Evolutionary conservation across 1,284 basidiomycete species (phyloP), one percentile per base, ranked within the genome.

Genomic region (Microbotryum scabiosae): DNA sequence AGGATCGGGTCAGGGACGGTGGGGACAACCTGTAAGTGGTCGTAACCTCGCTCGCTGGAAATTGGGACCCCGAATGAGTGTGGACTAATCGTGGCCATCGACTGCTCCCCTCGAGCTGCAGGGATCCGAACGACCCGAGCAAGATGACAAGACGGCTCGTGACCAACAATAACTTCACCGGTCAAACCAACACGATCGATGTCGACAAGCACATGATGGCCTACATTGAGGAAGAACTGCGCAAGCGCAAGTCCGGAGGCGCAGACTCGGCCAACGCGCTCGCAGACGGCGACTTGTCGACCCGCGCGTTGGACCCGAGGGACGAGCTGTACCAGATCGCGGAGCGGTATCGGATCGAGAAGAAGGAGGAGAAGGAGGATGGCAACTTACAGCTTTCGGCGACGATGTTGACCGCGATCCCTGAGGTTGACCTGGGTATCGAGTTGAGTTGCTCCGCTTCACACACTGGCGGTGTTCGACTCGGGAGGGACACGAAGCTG

Each of bases 171-270:
- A 96, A 97, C 77, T 97, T 98, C 74, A 97, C 94, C 0, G 87
- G 90, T 65, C 93, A 97, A 76, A 98, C 93, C 2, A 96, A 96
- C 72, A 84, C 85, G 2, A 80, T 97, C 14, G 93, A 97, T 72
- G 91, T 97, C 7, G 93, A 98, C 77, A 97, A 96, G 73, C 94
- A 97, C 73, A 97, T 97, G 93, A 92, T 97, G 88, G 88, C 86
- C 2, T 97, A 94, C 71, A 97, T 97, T 60, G 94, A 97, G 72
- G 84, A 87, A 70, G 96, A 97, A 74, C 81, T 98, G 71, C 85
- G 82, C 71, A 82, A 89, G 52, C 85, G n/a, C 81, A 67, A 47
- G 18, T 23, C 21, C 28, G 5, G 83, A 66, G 82, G 81, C 54
- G 79, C 81, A 21, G 78, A 76, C 26, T 67, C 70, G 10, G 80